phyloP scores from a whole-genome alignment of 371 early-diverging fungal genomes.

The Lichtheimia ornata region DNA sequence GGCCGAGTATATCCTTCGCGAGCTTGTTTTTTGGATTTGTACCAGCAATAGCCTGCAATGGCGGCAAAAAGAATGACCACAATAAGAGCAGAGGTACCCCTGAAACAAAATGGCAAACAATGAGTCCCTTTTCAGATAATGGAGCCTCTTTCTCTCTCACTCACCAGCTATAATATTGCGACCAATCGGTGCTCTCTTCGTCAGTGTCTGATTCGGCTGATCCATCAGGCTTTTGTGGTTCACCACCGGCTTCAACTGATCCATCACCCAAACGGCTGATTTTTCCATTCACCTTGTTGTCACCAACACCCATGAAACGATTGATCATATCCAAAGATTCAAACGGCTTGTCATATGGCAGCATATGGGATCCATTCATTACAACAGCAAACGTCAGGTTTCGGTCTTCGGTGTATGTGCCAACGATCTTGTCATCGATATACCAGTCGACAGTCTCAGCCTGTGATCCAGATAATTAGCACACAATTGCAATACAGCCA shows the following conservation, averaged over 20 bases:
- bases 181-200: conserved; percentile 16
- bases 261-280: conserved; percentile 33
- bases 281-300: conserved; percentile 32
- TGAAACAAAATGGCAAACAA: conserved; percentile 1
- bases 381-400: conserved; percentile 74
- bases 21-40: conserved; percentile 11
- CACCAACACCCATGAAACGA: conserved; percentile 65
- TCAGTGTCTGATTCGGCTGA: background rate
- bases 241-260: conserved; percentile 7
- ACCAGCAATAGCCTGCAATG: conserved; percentile 36
- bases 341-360: conserved; percentile 71
- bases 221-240: background rate
- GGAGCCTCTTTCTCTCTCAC: background rate
- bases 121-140: background rate
- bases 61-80: conserved; percentile 29
- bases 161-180: conserved; percentile 27
- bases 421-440: conserved; percentile 59
- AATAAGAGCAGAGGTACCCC: conserved; percentile 34
- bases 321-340: conserved; percentile 76
- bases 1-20: conserved; percentile 9
- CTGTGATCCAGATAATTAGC: conserved; percentile 6
- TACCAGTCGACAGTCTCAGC: conserved; percentile 44
- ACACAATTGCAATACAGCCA: background rate
- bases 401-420: conserved; percentile 57
- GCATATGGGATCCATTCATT: conserved; percentile 82